These are phyloP conservation scores for Tylopilus sp. DNA, from an alignment of 768 basidiomycete genomes.

Conservation along the genomic window DNA sequence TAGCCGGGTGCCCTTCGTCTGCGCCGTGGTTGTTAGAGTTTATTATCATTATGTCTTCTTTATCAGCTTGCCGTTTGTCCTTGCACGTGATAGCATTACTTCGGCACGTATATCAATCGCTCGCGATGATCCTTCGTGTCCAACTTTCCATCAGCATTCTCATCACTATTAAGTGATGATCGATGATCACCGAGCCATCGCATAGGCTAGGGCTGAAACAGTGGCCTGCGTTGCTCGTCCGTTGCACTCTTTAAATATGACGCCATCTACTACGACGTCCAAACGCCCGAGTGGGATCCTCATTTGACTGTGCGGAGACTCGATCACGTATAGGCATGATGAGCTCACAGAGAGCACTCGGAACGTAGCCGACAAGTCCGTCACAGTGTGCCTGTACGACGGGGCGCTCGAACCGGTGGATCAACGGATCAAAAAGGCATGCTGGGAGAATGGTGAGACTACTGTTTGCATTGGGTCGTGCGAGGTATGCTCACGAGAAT, in stretches of 20 bases:
- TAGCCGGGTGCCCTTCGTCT: too few species aligned
- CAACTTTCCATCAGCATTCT: too few species aligned
- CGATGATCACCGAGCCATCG: too few species aligned
- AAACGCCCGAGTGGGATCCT: constrained; percentile 37
- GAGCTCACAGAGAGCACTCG: constrained; percentile 31
- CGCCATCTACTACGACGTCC: constrained; percentile 38
- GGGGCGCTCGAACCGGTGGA: constrained; percentile 24
- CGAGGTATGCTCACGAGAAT: constrained; percentile 1
- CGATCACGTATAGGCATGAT: constrained; percentile 27
- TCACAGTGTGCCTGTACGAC: constrained; percentile 30
- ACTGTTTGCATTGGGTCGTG: background rate
- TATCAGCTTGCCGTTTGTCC: too few species aligned
- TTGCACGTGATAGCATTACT: too few species aligned
- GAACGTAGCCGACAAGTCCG: constrained; percentile 29
- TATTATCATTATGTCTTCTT: too few species aligned
- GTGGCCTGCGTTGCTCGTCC: too few species aligned
- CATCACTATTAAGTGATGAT: too few species aligned
- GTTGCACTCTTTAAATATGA: constrained; percentile 42
- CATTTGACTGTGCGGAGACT: constrained; percentile 32
- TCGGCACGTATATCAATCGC: too few species aligned
- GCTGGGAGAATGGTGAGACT: constrained; percentile 13
- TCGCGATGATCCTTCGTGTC: too few species aligned
- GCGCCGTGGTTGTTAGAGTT: too few species aligned
- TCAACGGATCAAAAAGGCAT: constrained; percentile 28
- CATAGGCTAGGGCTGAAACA: too few species aligned